phyloP scores from a whole-genome alignment of 2,329 filamentous ascomycete species.

The Pseudomassariella vexata region DNA sequence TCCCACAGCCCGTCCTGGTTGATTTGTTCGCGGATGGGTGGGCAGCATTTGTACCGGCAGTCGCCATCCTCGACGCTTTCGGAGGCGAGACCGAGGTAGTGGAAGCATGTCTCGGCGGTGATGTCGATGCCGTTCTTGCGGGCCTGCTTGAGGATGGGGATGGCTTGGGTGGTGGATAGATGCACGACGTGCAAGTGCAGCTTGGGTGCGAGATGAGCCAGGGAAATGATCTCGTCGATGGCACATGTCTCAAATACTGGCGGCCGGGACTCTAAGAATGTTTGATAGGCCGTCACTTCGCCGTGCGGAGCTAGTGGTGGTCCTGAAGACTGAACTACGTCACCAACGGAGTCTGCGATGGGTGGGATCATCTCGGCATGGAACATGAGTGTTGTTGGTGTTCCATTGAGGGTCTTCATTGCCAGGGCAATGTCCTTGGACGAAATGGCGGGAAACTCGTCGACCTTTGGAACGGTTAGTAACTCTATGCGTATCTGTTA shows the following conservation, averaged over 20 bases:
- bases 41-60: conserved; percentile 91
- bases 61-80: conserved; percentile 81
- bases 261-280: conserved; percentile 87
- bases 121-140: conserved; percentile 71
- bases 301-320: conserved; percentile 67
- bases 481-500: not conserved
- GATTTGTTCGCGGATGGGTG: conserved; percentile 73
- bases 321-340: conserved; percentile 64
- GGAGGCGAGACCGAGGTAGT: conserved; percentile 80
- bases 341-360: conserved; percentile 71
- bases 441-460: conserved; percentile 92
- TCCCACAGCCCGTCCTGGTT: conserved; percentile 87
- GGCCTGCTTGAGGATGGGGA: conserved; percentile 72
- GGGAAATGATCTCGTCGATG: conserved; percentile 76
- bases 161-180: conserved; percentile 81
- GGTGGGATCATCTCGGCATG: conserved; percentile 98
- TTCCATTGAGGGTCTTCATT: conserved; percentile 73
- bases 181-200: conserved; percentile 92
- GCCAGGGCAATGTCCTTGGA: conserved; percentile 71
- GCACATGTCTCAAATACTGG: conserved; percentile 88
- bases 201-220: conserved; percentile 73
- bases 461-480: conserved; percentile 54
- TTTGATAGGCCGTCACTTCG: conserved; percentile 72
- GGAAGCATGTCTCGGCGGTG: conserved; percentile 92
- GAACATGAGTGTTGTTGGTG: conserved; percentile 93